These are phyloP conservation scores for Mycocentrospora acerina DNA, from an alignment of 2,329 filamentous ascomycete species.

Conservation along the genomic window DNA sequence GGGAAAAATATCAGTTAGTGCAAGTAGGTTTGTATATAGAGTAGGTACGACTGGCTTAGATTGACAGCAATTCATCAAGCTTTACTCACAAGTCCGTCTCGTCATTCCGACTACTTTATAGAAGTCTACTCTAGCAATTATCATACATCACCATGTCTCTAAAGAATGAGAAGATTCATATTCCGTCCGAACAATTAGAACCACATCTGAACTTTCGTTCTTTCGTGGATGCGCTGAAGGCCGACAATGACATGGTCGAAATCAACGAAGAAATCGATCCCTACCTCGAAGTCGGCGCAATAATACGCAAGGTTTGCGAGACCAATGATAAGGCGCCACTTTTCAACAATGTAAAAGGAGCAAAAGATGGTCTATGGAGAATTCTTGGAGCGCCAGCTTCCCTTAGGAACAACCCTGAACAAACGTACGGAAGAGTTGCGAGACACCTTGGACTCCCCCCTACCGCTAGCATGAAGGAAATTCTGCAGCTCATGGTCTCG, in stretches of 20 bases:
- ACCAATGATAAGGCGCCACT: constrained; percentile 51
- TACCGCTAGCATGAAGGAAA: constrained; percentile 1
- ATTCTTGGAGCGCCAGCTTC: constrained; percentile 51
- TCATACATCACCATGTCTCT: background rate
- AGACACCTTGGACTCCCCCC: constrained; percentile 3
- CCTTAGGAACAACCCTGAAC: constrained; percentile 28
- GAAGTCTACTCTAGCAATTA: too few relatives aligned
- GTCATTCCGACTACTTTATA: too few relatives aligned
- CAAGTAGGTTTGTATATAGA: too few relatives aligned
- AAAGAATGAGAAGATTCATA: too few relatives aligned
- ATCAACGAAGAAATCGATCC: constrained; percentile 8
- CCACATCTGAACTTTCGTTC: constrained; percentile 44
- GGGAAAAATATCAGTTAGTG: too few relatives aligned
- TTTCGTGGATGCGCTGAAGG: constrained; percentile 52
- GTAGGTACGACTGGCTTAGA: too few relatives aligned
- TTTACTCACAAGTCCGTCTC: too few relatives aligned
- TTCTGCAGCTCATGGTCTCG: constrained; percentile 3
- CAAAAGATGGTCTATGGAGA: constrained; percentile 49
- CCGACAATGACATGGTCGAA: constrained; percentile 6
- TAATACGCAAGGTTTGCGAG: constrained; percentile 51
- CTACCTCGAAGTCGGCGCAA: constrained; percentile 41
- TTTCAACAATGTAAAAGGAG: constrained; percentile 55
- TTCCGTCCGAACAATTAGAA: background rate
- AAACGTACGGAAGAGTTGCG: constrained; percentile 2
- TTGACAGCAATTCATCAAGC: too few relatives aligned